phyloP scores from a whole-genome alignment of 345 rosid species.

The Dipteronia sinensis region DNA sequence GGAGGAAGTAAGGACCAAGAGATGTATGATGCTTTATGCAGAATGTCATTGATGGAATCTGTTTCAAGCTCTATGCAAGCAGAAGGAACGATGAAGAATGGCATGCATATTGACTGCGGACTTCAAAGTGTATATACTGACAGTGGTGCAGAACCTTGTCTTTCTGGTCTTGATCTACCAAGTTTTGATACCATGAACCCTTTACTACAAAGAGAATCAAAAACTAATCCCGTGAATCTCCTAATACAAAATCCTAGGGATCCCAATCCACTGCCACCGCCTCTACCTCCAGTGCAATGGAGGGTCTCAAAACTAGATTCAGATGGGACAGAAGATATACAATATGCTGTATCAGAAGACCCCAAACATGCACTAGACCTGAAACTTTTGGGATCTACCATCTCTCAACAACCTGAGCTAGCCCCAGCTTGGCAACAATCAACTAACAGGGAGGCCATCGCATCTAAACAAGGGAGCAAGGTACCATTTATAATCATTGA shows the following conservation, averaged over 20 bases:
- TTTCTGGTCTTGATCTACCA: slow-evolving; percentile 53
- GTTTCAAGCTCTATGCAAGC: slow-evolving; percentile 40
- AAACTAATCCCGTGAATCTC: slow-evolving; percentile 21
- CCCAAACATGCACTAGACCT: slow-evolving; percentile 37
- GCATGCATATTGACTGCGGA: slow-evolving; percentile 20
- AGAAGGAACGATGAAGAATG: slow-evolving; percentile 21
- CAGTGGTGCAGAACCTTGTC: slow-evolving; percentile 42
- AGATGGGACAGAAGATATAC: slow-evolving; percentile 38
- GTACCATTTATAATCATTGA: slow-evolving; percentile 36
- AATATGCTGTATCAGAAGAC: slow-evolving; percentile 34
- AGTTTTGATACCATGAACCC: slow-evolving; percentile 51
- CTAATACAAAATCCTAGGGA: slow-evolving; percentile 36
- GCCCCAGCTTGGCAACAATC: slow-evolving; percentile 39
- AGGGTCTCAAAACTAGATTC: slow-evolving; percentile 43
- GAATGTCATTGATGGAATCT: slow-evolving; percentile 41
- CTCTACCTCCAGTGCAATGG: slow-evolving; percentile 84
- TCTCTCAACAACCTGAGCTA: slow-evolving; percentile 36
- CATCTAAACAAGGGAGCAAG: slow-evolving; percentile 43
- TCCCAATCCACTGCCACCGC: slow-evolving; percentile 59
- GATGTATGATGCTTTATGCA: slow-evolving; percentile 43
- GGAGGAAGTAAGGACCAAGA: slow-evolving; percentile 50
- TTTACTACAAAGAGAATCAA: slow-evolving; percentile 27
- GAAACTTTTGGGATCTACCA: slow-evolving; percentile 31
- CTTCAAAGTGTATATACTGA: slow-evolving; percentile 26
- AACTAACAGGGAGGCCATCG: slow-evolving; percentile 31